Conservation (phyloP, 257 asterid species). For the Solanum ossicruentum region DNA sequence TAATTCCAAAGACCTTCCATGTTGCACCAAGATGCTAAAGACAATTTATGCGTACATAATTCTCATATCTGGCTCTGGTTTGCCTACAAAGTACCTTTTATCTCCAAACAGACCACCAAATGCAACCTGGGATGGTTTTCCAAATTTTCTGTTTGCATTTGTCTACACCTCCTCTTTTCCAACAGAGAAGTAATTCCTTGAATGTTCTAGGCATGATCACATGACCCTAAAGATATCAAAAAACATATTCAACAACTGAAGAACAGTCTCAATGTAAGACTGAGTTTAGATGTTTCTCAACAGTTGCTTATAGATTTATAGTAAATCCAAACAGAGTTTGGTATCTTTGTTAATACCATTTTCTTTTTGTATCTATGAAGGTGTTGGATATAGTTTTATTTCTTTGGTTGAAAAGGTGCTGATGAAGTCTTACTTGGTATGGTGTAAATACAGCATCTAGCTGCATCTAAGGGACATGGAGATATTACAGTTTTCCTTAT, state of each 20-base stretch:
- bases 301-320: not conserved
- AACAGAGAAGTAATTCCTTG: not conserved
- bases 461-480: conserved; percentile 50
- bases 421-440: not conserved
- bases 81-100: not conserved
- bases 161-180: not conserved
- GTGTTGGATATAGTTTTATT: not conserved
- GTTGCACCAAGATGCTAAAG: not conserved
- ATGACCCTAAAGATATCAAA: not conserved
- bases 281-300: not conserved
- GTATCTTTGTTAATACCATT: not conserved
- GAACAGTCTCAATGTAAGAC: not conserved
- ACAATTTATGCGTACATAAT: not conserved
- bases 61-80: not conserved
- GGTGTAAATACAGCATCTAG: conserved; percentile 35
- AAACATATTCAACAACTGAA: not conserved
- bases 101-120: not conserved
- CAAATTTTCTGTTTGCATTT: not conserved
- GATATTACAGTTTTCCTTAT: conserved; percentile 39
- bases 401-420: not conserved
- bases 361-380: not conserved
- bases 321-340: not conserved
- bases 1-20: not conserved
- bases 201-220: not conserved
- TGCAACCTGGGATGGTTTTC: not conserved